Evolutionary conservation across 192 early-diverging fungal species (phyloP).

Genomic region (Allomyces macrogynus): DNA sequence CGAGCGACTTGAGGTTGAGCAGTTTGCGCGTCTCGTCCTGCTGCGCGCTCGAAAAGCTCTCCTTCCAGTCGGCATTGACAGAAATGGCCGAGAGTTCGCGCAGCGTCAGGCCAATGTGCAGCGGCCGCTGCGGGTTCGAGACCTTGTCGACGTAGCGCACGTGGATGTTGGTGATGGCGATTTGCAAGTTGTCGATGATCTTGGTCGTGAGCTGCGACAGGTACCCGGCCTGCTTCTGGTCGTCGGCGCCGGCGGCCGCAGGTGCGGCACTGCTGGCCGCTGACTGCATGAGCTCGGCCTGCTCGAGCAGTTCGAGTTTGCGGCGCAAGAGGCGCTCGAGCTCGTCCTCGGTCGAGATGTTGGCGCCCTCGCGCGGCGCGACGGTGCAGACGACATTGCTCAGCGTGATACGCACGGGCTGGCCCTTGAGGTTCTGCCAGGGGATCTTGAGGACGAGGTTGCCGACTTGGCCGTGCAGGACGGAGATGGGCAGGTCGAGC

Average conservation of each 20-base stretch:
- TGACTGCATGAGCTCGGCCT: slow-evolving; percentile 34
- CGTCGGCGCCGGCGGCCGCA: slow-evolving; percentile 13
- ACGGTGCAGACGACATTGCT: slow-evolving; percentile 78
- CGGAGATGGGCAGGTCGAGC: slow-evolving; percentile 83
- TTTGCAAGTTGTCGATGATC: slow-evolving; percentile 89
- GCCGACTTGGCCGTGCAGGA: slow-evolving; percentile 66
- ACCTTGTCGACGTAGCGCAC: slow-evolving; percentile 80
- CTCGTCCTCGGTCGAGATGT: slow-evolving; percentile 68
- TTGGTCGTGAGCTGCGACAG: slow-evolving; percentile 74
- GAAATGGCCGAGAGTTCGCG: slow-evolving; percentile 78
- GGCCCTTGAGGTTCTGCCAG: slow-evolving; percentile 88
- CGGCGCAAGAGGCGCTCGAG: slow-evolving; percentile 48
- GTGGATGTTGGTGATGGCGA: slow-evolving; percentile 88
- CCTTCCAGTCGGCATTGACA: slow-evolving; percentile 65
- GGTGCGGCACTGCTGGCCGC: too few relatives aligned
- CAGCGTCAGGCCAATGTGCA: slow-evolving; percentile 79
- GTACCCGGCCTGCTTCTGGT: slow-evolving; percentile 64
- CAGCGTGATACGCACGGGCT: slow-evolving; percentile 73
- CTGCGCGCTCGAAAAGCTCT: slow-evolving; percentile 58
- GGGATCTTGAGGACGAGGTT: slow-evolving; percentile 83
- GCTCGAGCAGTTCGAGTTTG: slow-evolving; percentile 69
- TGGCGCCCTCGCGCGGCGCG: slow-evolving; percentile 44
- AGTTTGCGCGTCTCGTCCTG: slow-evolving; percentile 73
- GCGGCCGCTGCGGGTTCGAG: slow-evolving; percentile 53
- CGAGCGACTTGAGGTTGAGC: slow-evolving; percentile 9